Conservation (phyloP, 2,329 filamentous ascomycete genomes). For the Monilinia polystroma region DNA sequence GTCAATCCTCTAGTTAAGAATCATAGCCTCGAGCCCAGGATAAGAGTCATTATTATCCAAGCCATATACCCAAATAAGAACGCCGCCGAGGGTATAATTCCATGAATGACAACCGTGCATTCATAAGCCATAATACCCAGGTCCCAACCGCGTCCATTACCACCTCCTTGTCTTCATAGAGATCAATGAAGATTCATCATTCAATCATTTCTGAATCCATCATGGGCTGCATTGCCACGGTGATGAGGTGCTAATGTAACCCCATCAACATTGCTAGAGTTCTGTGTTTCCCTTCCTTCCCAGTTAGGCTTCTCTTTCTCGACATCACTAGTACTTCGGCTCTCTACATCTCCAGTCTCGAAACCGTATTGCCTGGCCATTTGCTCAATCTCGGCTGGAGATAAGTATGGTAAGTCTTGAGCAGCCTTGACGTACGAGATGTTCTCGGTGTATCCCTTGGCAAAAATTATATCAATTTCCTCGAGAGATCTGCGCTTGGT, state of each 20-base stretch:
- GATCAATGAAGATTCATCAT: background rate
- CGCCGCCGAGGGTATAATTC: conserved; percentile 17
- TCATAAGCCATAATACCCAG: conserved; percentile 13
- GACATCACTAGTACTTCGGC: conserved; percentile 30
- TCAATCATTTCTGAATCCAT: conserved; percentile 22
- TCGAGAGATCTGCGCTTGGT: conserved; percentile 58
- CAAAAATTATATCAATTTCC: conserved; percentile 68
- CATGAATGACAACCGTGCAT: conserved; percentile 13
- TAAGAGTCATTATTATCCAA: conserved; percentile 20
- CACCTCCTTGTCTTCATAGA: background rate
- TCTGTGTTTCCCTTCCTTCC: conserved; percentile 12
- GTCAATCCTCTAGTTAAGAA: background rate
- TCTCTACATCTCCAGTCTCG: conserved; percentile 35
- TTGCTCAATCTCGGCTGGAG: conserved; percentile 51
- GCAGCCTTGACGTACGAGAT: conserved; percentile 60
- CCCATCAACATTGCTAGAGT: background rate
- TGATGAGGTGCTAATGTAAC: background rate
- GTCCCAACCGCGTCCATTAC: conserved; percentile 11
- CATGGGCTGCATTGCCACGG: conserved; percentile 13
- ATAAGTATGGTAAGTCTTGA: conserved; percentile 54
- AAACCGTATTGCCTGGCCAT: conserved; percentile 38
- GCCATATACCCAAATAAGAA: conserved; percentile 6
- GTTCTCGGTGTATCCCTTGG: conserved; percentile 58
- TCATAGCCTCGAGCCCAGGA: conserved; percentile 2
- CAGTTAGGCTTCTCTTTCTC: conserved; percentile 15